Base-by-base conservation (phyloP, 495 filamentous ascomycete species). In the Geopyxis carbonaria region DNA sequence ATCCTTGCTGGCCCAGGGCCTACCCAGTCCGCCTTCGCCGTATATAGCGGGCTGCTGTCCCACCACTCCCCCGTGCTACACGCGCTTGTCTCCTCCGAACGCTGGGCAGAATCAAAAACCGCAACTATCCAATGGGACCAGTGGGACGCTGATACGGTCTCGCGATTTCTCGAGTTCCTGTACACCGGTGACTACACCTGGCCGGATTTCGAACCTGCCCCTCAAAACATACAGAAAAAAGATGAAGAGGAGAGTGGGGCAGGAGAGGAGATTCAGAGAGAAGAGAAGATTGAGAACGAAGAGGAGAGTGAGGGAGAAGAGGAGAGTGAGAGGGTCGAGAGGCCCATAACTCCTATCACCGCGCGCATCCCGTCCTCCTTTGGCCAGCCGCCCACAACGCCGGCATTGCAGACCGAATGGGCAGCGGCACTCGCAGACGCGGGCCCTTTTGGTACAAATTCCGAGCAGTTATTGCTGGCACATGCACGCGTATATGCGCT, bases 141-240 rank as follows among this genome's bases (percentile, higher is more conserved):
- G n/a, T 39, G 22, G 22, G 36, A 39, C n/a, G 36, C 28, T 22
- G 23, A 15, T 13, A 39, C 36, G 16, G 36, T 39, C 36, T 5
- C 9, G 3, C 36, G 36, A 5, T 39, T n/a, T 29, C 23, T 39
- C 23, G 23, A 39, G 21, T 39, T 22, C 23, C 36, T 28, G 24
- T 39, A 39, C 20, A 39, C 36, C 7, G 11, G 18, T 6, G 36
- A 39, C 16, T 39, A 39, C 22, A 6, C 9, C 10, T 22, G 28
- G 9, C 36, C 36, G 2, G 36, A 10, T 6, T 25, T 25, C 1
- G 30, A 39, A 25, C 22, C 36, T n/a, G 24, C 36, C 5, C 7
- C 24, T 5, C n/a, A n/a, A n/a, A n/a, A n/a, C n/a, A n/a, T n/a
- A n/a, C n/a, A n/a, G n/a, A n/a, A n/a, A n/a, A n/a, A n/a, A n/a